Evolutionary conservation across 2,329 filamentous ascomycete genomes (phyloP).

Genomic region (Talaromyces albobiverticillius): DNA sequence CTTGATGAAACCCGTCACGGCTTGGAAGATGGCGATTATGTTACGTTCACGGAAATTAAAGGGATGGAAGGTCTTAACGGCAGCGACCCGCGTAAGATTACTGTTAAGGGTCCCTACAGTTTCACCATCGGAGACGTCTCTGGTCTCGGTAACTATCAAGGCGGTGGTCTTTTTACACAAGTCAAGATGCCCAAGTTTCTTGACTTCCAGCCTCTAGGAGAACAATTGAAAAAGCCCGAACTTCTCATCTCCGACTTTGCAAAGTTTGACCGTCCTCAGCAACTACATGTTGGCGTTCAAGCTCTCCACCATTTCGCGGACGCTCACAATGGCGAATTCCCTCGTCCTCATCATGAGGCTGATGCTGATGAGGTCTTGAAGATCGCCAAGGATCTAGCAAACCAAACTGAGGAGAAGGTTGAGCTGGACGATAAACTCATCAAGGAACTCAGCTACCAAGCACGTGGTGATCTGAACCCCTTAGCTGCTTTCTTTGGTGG

Average conservation of each 20-base stretch:
- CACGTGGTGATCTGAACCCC: slow-evolving; percentile 81
- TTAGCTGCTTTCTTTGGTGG: slow-evolving; percentile 96
- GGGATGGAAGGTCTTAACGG: slow-evolving; percentile 88
- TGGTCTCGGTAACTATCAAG: slow-evolving; percentile 78
- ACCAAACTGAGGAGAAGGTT: slow-evolving; percentile 64
- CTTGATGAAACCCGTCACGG: slow-evolving; percentile 94
- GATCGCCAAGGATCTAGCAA: slow-evolving; percentile 70
- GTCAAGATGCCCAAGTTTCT: slow-evolving; percentile 98
- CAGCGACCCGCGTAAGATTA: slow-evolving; percentile 81
- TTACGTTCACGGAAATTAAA: slow-evolving; percentile 89
- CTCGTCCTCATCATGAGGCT: slow-evolving; percentile 76
- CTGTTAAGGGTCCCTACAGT: slow-evolving; percentile 92
- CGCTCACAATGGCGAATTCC: slow-evolving; percentile 66
- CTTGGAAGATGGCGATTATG: slow-evolving; percentile 91
- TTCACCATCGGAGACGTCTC: slow-evolving; percentile 96
- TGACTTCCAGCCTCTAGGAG: slow-evolving; percentile 78
- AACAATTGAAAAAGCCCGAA: slow-evolving; percentile 81
- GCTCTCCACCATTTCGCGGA: slow-evolving; percentile 84
- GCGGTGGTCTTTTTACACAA: slow-evolving; percentile 86
- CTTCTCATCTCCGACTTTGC: slow-evolving; percentile 92
- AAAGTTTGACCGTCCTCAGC: slow-evolving; percentile 92
- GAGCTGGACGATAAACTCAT: slow-evolving; percentile 92
- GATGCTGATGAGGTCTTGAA: slow-evolving; percentile 78
- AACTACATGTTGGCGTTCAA: slow-evolving; percentile 90
- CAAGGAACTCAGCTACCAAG: slow-evolving; percentile 91